Conservation (phyloP, 2,329 filamentous ascomycete genomes). For the Aspergillus sp. region DNA sequence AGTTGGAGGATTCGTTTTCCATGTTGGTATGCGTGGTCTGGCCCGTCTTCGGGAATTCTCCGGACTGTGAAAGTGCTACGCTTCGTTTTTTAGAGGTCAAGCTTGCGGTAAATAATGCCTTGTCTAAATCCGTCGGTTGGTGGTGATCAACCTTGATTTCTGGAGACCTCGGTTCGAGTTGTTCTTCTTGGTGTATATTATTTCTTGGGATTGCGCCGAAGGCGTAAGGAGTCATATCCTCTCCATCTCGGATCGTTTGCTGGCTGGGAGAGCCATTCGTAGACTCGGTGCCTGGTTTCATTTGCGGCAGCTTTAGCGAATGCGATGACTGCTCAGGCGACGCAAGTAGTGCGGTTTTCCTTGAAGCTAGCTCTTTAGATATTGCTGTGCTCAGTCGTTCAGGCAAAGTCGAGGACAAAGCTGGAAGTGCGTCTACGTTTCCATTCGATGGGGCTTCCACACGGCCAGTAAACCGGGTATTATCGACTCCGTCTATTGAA, state of each 20-base stretch:
- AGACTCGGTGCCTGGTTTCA: conserved; percentile 19
- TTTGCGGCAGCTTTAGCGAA: conserved; percentile 8
- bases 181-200: background rate
- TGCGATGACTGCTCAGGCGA: conserved; percentile 11
- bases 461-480: background rate
- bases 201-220: conserved; percentile 9
- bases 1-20: background rate
- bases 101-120: conserved; percentile 24
- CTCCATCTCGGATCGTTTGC: background rate
- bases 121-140: conserved; percentile 23
- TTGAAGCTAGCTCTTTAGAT: conserved; percentile 28
- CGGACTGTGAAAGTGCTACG: background rate
- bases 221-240: background rate
- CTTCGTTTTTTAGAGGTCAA: conserved; percentile 23
- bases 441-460: conserved; percentile 6
- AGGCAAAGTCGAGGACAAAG: conserved; percentile 26
- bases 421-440: conserved; percentile 14
- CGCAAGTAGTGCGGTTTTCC: conserved; percentile 21
- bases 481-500: conserved; percentile 24
- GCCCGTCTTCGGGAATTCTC: background rate
- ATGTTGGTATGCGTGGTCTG: conserved; percentile 1
- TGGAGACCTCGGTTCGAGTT: background rate
- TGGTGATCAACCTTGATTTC: conserved; percentile 1
- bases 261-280: conserved; percentile 8
- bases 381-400: conserved; percentile 31